Evolutionary conservation across 495 filamentous ascomycete species (phyloP).

Genomic region (Opeltia flavorubescens): DNA sequence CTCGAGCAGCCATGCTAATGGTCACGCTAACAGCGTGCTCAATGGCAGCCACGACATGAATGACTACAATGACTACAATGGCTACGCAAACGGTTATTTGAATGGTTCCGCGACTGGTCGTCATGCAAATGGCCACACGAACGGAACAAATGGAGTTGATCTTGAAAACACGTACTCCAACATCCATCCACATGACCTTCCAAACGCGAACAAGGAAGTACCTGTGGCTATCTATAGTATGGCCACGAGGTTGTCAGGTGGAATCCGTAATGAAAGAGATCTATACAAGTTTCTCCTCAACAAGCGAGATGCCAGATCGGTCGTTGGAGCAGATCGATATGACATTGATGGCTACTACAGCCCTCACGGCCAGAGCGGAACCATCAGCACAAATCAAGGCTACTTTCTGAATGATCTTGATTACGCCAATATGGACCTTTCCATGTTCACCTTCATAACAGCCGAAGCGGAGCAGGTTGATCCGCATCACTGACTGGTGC

Average conservation of each 20-base stretch:
- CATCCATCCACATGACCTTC: too few relatives aligned
- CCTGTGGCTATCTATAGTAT: slow-evolving; percentile 37
- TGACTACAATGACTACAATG: too few relatives aligned
- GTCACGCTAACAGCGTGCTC: too few relatives aligned
- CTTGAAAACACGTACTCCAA: too few relatives aligned
- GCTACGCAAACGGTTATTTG: too few relatives aligned
- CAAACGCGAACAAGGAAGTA: too few relatives aligned
- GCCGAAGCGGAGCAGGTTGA: slow-evolving; percentile 37
- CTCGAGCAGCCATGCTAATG: too few relatives aligned
- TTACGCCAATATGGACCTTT: slow-evolving; percentile 16
- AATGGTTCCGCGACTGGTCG: too few relatives aligned
- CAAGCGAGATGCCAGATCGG: slow-evolving; percentile 18
- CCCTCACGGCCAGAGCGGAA: slow-evolving; percentile 4
- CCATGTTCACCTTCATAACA: slow-evolving; percentile 28
- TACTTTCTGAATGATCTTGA: slow-evolving; percentile 36
- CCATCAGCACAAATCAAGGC: slow-evolving; percentile 25
- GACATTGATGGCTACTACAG: slow-evolving; percentile 18
- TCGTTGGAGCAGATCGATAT: slow-evolving; percentile 21
- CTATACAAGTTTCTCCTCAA: slow-evolving; percentile 26
- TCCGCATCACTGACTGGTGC: slow-evolving; percentile 40
- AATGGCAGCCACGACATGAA: too few relatives aligned
- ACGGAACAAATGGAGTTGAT: too few relatives aligned
- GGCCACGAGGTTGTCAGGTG: slow-evolving; percentile 34
- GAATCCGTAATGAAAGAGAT: slow-evolving; percentile 22
- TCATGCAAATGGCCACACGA: too few relatives aligned